Conservation (phyloP, 768 basidiomycete genomes). For the Pluteus cervinus region DNA sequence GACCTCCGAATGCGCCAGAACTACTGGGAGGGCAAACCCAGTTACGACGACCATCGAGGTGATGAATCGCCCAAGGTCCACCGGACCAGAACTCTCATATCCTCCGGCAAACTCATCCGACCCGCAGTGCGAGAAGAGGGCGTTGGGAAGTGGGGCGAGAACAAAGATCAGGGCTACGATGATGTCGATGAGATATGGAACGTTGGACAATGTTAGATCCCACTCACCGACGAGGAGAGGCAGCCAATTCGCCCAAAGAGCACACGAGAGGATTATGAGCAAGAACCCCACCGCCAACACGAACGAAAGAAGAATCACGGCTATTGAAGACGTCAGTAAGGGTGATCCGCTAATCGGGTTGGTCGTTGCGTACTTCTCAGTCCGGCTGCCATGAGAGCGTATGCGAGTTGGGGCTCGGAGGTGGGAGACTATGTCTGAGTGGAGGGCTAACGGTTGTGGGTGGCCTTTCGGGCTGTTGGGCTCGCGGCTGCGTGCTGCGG, state of each 20-base stretch:
- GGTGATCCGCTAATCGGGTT: too few relatives aligned
- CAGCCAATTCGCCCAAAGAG: conserved; percentile 94
- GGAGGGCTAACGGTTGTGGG: too few relatives aligned
- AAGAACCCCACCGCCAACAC: conserved; percentile 97
- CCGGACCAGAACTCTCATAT: conserved; percentile 61
- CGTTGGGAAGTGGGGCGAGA: conserved; percentile 92
- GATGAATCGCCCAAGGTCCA: conserved; percentile 93
- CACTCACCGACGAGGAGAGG: conserved; percentile 89
- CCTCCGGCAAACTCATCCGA: conserved; percentile 82
- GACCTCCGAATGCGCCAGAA: conserved; percentile 87
- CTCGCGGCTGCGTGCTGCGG: too few relatives aligned
- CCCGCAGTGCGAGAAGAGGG: conserved; percentile 88
- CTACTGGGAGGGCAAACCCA: conserved; percentile 88
- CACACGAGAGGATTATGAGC: conserved; percentile 95
- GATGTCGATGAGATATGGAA: not conserved
- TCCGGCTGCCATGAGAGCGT: conserved; percentile 53
- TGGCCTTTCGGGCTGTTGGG: too few relatives aligned
- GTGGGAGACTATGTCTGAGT: too few relatives aligned
- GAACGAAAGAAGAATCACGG: conserved; percentile 94
- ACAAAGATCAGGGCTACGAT: conserved; percentile 89
- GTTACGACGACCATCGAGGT: conserved; percentile 88
- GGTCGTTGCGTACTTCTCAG: conserved; percentile 59
- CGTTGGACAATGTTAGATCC: not conserved
- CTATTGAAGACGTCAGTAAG: conserved; percentile 32
- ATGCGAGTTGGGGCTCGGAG: too few relatives aligned